These are phyloP conservation scores for Radiomyces spectabilis DNA, from an alignment of 192 early-diverging fungal species.

Conservation along the genomic window DNA sequence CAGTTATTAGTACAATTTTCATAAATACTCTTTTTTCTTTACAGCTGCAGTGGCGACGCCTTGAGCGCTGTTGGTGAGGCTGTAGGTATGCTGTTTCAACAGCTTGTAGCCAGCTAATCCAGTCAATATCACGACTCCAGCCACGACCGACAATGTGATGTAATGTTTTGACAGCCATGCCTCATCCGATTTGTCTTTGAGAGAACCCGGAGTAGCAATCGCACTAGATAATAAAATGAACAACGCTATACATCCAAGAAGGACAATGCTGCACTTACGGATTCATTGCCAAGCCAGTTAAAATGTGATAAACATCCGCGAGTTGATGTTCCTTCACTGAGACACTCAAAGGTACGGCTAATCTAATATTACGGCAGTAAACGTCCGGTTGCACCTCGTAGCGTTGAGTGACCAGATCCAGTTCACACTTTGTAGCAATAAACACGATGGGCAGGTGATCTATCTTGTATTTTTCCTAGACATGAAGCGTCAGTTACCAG, in stretches of 20 bases:
- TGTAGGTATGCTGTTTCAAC: constrained; percentile 18
- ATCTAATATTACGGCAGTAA: constrained; percentile 81
- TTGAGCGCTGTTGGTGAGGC: background rate
- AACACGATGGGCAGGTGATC: constrained; percentile 83
- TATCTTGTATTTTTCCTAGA: constrained; percentile 72
- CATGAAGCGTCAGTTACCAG: background rate
- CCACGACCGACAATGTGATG: constrained; percentile 14
- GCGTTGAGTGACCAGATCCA: constrained; percentile 71
- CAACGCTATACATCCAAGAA: background rate
- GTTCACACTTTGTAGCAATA: constrained; percentile 93
- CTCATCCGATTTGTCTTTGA: constrained; percentile 20
- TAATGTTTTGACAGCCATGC: constrained; percentile 19
- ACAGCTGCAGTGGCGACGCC: background rate
- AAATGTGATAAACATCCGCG: constrained; percentile 82
- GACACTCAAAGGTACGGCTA: constrained; percentile 85
- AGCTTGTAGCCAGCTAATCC: constrained; percentile 26
- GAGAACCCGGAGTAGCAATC: constrained; percentile 26
- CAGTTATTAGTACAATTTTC: background rate
- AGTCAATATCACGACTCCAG: constrained; percentile 21
- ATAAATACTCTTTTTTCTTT: constrained; percentile 13
- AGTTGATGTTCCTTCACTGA: constrained; percentile 79
- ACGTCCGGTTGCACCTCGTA: constrained; percentile 86
- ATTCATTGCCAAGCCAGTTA: constrained; percentile 81
- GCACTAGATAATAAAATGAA: background rate
- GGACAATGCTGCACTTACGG: constrained; percentile 37